These are phyloP conservation scores for Aegilops speltoides DNA, from an alignment of 176 grass and related monocot species.

Conservation along the genomic window DNA sequence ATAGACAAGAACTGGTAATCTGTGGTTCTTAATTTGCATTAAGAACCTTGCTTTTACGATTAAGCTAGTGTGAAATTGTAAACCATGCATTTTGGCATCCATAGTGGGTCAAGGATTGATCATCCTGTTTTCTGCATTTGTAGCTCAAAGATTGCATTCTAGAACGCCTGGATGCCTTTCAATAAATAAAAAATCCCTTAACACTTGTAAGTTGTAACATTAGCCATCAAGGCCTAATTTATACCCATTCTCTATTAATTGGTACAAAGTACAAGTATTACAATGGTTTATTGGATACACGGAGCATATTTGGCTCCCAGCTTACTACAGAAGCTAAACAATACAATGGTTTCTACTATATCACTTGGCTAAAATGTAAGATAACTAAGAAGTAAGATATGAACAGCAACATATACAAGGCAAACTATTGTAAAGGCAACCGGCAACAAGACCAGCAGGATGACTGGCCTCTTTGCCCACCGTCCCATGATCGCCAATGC, in stretches of 20 bases:
- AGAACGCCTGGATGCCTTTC: not conserved
- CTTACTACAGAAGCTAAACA: slow-evolving; percentile 30
- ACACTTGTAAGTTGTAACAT: not conserved
- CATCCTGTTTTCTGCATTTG: not conserved
- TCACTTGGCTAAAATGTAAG: slow-evolving; percentile 23
- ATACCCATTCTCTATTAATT: not conserved
- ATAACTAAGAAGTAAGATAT: slow-evolving; percentile 30
- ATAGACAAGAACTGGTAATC: not conserved
- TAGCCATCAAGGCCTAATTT: not conserved
- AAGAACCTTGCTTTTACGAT: not conserved
- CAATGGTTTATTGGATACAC: slow-evolving; percentile 12
- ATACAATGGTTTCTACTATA: slow-evolving; percentile 14
- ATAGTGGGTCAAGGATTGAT: not conserved
- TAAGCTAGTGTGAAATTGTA: not conserved
- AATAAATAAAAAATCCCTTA: not conserved
- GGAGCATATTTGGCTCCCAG: not conserved
- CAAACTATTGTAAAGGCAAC: slow-evolving; percentile 25
- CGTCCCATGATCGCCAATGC: slow-evolving; percentile 45
- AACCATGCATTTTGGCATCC: not conserved
- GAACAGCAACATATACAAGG: slow-evolving; percentile 28
- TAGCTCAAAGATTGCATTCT: not conserved
- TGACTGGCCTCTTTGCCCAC: slow-evolving; percentile 43
- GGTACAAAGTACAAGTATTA: not conserved
- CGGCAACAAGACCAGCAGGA: slow-evolving; percentile 30
- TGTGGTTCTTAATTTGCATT: not conserved